These are phyloP conservation scores for Gynochthodes officinalis DNA, from an alignment of 257 asterid genomes.

Conservation along the genomic window DNA sequence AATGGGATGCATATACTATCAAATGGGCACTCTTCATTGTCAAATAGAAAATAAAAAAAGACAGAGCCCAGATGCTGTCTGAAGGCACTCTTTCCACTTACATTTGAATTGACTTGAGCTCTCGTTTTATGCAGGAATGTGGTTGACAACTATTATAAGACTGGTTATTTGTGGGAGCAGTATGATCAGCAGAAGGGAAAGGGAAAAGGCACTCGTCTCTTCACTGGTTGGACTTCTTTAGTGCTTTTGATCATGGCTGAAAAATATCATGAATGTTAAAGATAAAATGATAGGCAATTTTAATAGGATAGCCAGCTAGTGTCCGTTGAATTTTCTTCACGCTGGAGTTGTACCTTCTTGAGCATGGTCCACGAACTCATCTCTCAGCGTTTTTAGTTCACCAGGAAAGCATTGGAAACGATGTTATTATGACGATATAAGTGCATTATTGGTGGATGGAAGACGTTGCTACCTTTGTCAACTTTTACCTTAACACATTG, in stretches of 20 bases:
- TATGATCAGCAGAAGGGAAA: conserved; percentile 88
- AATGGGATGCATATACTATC: no score
- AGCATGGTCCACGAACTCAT: no score
- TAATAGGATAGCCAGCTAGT: background rate
- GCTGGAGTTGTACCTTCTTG: background rate
- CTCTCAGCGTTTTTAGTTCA: no score
- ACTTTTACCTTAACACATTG: no score
- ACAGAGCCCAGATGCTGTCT: no score
- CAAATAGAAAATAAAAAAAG: no score
- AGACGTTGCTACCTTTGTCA: no score
- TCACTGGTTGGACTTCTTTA: conserved; percentile 93
- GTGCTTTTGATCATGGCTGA: conserved; percentile 86
- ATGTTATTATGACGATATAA: no score
- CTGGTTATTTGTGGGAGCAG: conserved; percentile 92
- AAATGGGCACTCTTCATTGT: no score
- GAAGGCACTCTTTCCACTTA: background rate
- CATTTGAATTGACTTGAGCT: background rate
- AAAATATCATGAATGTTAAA: conserved; percentile 55
- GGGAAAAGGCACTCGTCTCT: conserved; percentile 85
- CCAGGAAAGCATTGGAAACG: no score
- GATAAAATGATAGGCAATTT: background rate
- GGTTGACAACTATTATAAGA: conserved; percentile 59
- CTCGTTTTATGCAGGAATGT: conserved; percentile 60
- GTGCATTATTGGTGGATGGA: no score
- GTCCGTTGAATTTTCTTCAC: background rate